A percentile compares a stretch with the other conserved stretches of the same genome.
These are phyloP conservation scores for Singerocomus inundabilis DNA, from an alignment of 1,284 basidiomycete species.

Conservation along the genomic window DNA sequence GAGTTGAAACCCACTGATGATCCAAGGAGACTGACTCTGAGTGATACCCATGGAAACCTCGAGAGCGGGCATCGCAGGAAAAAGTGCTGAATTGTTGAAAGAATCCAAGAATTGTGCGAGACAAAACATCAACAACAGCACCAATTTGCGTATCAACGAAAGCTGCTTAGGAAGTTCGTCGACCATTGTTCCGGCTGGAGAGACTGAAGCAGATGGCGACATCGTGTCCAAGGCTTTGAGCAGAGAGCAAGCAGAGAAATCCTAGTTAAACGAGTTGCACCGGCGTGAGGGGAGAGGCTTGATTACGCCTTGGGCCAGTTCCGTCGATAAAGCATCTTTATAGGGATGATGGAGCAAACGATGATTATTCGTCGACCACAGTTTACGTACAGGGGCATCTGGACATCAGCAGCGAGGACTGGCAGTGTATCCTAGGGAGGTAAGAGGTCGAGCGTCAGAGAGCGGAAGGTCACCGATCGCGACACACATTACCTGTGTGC, in stretches of 20 bases:
- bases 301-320: neutral
- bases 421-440: neutral
- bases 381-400: neutral
- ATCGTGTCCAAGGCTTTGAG: slow-evolving; percentile 9
- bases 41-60: slow-evolving; percentile 52
- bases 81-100: slow-evolving; percentile 48
- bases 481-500: neutral
- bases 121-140: slow-evolving; percentile 42
- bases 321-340: neutral
- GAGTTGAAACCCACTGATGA: slow-evolving; percentile 40
- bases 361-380: neutral
- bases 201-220: neutral
- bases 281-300: neutral
- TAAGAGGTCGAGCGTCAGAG: neutral
- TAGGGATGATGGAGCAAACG: neutral
- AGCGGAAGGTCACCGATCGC: neutral
- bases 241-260: neutral
- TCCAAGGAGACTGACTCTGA: slow-evolving; percentile 44
- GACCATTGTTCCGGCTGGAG: slow-evolving; percentile 29
- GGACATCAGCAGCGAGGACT: neutral
- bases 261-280: neutral
- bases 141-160: slow-evolving; percentile 30
- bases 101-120: slow-evolving; percentile 47
- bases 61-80: slow-evolving; percentile 41
- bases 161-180: slow-evolving; percentile 15